Base-by-base conservation (phyloP, 2,329 filamentous ascomycete species). In the Drechmeria coniospora region DNA sequence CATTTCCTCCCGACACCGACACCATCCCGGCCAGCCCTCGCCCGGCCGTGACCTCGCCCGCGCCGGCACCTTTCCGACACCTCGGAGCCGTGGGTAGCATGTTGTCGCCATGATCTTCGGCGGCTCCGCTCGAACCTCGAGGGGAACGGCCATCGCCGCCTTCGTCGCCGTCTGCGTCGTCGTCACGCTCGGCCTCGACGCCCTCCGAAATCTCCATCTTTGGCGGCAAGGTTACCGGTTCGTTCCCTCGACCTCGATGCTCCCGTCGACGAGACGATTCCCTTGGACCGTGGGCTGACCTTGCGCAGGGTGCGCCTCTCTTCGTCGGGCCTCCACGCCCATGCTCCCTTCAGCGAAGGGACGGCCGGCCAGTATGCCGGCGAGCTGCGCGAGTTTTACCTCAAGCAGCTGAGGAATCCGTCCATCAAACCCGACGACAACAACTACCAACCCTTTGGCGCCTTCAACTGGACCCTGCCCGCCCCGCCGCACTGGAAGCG, bases 371-470 rank as follows among this genome's bases (percentile, higher is more conserved):
- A 30, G 6, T 21, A 27, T 9, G 27, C 28, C 12, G 31, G 25
- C 8, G 21, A 45, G 18, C 36, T 53, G 12, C 47, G 46, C 21
- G 30, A 47, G 5, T 42, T 46, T 27, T 57, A 46, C 33, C 33
- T 54, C 23, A 36, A 53, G 26, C 35, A 47, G 15, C 37, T 56
- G 13, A 43, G 45, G 33, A 47, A 43, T 21, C 45, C 48, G 5
- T 39, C 37, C 2, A 33, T 49, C 32, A 32, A 36, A 25, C 45
- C 49, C 20, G 34, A 43, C 25, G 26, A 41, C 0, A 26, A 30
- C 6, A 34, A 18, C 10, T 56, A 53, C 37, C 30, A 38, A 9
- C 44, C 44, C 1, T 50, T 35, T 7, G 49, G 51, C 18, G 51
- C 47, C 16, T 47, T 51, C 23, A 41, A 51, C 15, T 47, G 41